Evolutionary conservation across 2,329 filamentous ascomycete species (phyloP).

Genomic region (Tolypocladium amazonense): DNA sequence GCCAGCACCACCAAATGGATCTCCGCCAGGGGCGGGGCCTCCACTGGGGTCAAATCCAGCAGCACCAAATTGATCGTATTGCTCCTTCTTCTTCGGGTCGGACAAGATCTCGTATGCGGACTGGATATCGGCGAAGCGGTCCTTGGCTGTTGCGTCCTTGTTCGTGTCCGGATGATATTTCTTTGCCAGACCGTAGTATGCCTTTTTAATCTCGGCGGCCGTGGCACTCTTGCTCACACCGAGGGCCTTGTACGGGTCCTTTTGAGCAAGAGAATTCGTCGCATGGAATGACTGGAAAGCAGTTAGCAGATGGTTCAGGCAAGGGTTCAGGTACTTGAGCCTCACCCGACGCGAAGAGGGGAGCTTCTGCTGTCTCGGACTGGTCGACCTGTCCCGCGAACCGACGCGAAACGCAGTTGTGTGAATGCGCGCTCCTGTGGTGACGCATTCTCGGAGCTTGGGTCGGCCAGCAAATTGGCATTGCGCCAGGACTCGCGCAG

Average conservation of each 20-base stretch:
- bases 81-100: slow-evolving; percentile 84
- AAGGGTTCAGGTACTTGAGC: not conserved
- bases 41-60: slow-evolving; percentile 76
- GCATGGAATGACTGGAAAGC: slow-evolving; percentile 46
- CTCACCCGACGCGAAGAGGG: slow-evolving; percentile 18
- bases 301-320: not conserved
- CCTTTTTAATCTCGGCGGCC: slow-evolving; percentile 87
- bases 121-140: slow-evolving; percentile 89
- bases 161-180: slow-evolving; percentile 98
- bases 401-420: slow-evolving; percentile 15
- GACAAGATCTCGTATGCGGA: slow-evolving; percentile 88
- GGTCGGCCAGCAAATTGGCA: slow-evolving; percentile 26
- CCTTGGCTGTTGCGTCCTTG: slow-evolving; percentile 87
- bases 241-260: slow-evolving; percentile 80
- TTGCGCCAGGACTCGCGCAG: slow-evolving; percentile 34
- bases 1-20: slow-evolving; percentile 53
- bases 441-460: slow-evolving; percentile 29
- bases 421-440: slow-evolving; percentile 24
- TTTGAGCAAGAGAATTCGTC: slow-evolving; percentile 41
- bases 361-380: slow-evolving; percentile 6
- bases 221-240: slow-evolving; percentile 78
- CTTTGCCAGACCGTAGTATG: slow-evolving; percentile 94
- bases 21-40: slow-evolving; percentile 48
- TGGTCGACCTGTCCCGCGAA: slow-evolving; percentile 9
- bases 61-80: slow-evolving; percentile 83